Evolutionary conservation across 352 stramenopile genomes (phyloP), one percentile per base, ranked within the genome.

Genomic region (Pythium apleroticum): DNA sequence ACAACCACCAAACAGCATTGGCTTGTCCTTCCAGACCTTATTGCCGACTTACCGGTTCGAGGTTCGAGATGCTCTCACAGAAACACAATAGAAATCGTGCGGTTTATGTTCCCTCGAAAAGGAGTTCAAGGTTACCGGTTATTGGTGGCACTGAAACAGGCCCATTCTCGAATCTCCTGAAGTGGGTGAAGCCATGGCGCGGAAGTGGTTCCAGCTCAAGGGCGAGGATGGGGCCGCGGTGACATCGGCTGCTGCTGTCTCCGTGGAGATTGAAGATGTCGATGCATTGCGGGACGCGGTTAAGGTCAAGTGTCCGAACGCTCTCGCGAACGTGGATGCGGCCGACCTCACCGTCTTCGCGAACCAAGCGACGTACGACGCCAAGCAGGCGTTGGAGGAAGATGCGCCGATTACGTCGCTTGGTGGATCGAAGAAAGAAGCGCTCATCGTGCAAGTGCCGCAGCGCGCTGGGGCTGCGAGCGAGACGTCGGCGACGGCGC

Each of bases 291-390:
- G 30, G 20, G 19, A 57, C 5, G 52, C 52, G 24, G 52, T 57
- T 7, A 25, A 19, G 19, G 20, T 43, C 4, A 4, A 27, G 15
- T 45, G 14, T 57, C 27, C 12, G 11, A 43, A 4, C 4, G 10
- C 19, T 12, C 52, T 25, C 17, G 30, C 25, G 30, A 20, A 43
- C 19, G 30, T 57, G 4, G 30, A 17, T 25, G 52, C 52, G 30
- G 14, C 52, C 52, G 52, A 57, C 52, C 52, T 57, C 14, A 57
- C 5, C 11, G 52, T 57, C 52, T 57, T 57, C 52, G 52, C 48
- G n/a, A 30, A 54, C 48, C n/a, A 24, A n/a, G 48, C 48, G 10
- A n/a, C 48, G 48, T 54, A 54, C 24, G n/a, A 57, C 52, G 30
- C 25, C 24, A 37, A 57, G 30, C 27, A 43, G 25, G 30, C 12